These are phyloP conservation scores for Macadamia integrifolia DNA, from an alignment of 164 flowering plant species.

Conservation along the genomic window DNA sequence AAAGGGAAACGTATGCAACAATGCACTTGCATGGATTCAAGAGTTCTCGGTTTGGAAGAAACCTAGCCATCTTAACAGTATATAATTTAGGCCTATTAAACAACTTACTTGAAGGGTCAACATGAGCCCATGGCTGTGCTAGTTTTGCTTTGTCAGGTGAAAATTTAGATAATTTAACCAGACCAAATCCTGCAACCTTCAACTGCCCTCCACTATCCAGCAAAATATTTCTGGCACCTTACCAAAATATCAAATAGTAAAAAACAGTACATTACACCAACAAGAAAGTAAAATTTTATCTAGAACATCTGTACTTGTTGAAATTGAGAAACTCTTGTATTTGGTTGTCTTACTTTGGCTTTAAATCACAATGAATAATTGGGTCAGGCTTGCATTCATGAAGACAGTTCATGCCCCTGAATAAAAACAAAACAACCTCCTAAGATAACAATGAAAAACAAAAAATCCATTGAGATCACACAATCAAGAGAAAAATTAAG, in stretches of 20 bases:
- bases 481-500: not conserved
- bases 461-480: too few species aligned
- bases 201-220: conserved; percentile 89
- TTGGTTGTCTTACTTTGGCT: conserved; percentile 90
- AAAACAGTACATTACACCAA: conserved; percentile 35
- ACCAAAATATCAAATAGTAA: conserved; percentile 72
- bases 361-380: conserved; percentile 81
- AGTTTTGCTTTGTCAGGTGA: conserved; percentile 68
- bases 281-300: conserved; percentile 11
- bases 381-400: conserved; percentile 98
- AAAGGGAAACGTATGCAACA: too few species aligned
- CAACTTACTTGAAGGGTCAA: conserved; percentile 70
- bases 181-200: conserved; percentile 92
- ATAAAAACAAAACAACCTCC: conserved; percentile 8
- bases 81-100: not conserved
- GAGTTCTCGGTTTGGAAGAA: too few species aligned
- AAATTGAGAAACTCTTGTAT: conserved; percentile 30
- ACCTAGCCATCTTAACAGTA: too few species aligned
- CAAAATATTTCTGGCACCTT: conserved; percentile 99
- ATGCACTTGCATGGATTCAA: too few species aligned
- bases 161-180: conserved; percentile 55
- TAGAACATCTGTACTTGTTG: conserved; percentile 11
- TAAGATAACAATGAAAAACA: conserved; percentile 2
- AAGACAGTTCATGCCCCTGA: conserved; percentile 98
- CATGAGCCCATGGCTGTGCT: conserved; percentile 28